A percentile compares a stretch with the other conserved stretches of the same genome.
Evolutionary conservation across 106 monocot species (phyloP).

Genomic region (Allium sativum): DNA sequence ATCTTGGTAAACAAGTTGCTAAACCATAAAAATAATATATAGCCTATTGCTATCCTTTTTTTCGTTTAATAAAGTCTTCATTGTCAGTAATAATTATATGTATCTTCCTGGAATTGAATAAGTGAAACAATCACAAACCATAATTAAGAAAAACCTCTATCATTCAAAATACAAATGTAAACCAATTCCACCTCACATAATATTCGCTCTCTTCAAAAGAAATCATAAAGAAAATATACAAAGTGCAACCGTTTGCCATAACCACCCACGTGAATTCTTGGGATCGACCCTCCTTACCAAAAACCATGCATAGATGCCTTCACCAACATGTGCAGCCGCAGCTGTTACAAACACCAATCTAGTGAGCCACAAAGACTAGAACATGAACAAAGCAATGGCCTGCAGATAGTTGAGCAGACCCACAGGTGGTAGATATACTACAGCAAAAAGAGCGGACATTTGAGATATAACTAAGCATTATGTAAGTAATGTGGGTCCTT

Average conservation of each 20-base stretch:
- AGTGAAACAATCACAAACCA: too few species aligned
- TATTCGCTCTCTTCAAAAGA: constrained; percentile 54
- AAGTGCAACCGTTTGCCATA: constrained; percentile 73
- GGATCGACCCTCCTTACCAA: constrained; percentile 65
- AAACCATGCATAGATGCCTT: constrained; percentile 71
- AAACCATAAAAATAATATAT: neutral
- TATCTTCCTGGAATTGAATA: too few species aligned
- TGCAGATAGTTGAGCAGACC: constrained; percentile 38
- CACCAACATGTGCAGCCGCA: constrained; percentile 39
- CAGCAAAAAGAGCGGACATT: constrained; percentile 46
- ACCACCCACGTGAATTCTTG: constrained; percentile 65
- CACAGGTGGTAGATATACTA: constrained; percentile 53
- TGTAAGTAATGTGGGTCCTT: constrained; percentile 54
- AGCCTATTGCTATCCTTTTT: too few species aligned
- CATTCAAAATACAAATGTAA: too few species aligned
- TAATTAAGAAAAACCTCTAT: too few species aligned
- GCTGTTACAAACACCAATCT: constrained; percentile 44
- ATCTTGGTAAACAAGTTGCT: neutral
- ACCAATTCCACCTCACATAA: constrained; percentile 4
- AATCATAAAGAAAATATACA: constrained; percentile 59
- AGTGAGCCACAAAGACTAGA: constrained; percentile 29
- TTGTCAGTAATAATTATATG: too few species aligned
- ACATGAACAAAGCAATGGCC: constrained; percentile 31
- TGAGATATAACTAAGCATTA: constrained; percentile 38
- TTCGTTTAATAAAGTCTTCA: too few species aligned